Evolutionary conservation across 805 yeast genomes (phyloP).

Genomic region (Saturnispora dispora): DNA sequence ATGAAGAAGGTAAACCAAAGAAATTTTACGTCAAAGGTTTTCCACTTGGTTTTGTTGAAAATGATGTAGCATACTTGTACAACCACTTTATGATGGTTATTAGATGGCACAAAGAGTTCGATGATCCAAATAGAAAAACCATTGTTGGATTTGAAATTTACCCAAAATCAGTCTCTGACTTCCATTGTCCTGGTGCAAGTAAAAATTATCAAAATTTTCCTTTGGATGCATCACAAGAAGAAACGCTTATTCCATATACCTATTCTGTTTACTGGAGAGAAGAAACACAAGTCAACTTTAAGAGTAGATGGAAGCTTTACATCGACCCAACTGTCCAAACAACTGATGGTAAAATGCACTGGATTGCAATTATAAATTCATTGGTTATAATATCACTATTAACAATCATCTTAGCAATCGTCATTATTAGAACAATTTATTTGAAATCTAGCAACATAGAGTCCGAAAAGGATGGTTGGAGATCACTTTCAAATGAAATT

Average conservation of each 20-base stretch:
- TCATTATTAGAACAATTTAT: constrained; percentile 47
- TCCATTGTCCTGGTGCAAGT: constrained; percentile 66
- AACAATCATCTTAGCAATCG: constrained; percentile 55
- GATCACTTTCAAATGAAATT: constrained; percentile 34
- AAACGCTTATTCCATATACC: constrained; percentile 58
- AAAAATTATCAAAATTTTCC: constrained; percentile 50
- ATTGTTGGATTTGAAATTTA: constrained; percentile 88
- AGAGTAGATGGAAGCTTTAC: constrained; percentile 66
- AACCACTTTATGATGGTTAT: constrained; percentile 78
- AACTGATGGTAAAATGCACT: constrained; percentile 50
- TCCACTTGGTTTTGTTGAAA: constrained; percentile 64
- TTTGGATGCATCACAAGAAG: constrained; percentile 35
- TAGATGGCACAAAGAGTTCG: constrained; percentile 50
- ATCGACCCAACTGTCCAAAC: constrained; percentile 29
- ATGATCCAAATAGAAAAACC: constrained; percentile 33
- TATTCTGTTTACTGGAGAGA: constrained; percentile 87
- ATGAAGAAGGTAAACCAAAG: constrained; percentile 41
- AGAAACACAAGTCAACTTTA: constrained; percentile 56
- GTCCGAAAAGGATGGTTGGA: constrained; percentile 8
- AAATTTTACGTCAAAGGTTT: constrained; percentile 76
- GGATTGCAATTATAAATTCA: constrained; percentile 71
- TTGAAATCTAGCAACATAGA: constrained; percentile 32
- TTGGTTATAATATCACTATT: constrained; percentile 53
- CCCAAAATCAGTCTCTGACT: constrained; percentile 66
- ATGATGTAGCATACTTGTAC: constrained; percentile 54